These are phyloP conservation scores for Hypoxylon sp. DNA, from an alignment of 2,329 filamentous ascomycete species.

Conservation along the genomic window DNA sequence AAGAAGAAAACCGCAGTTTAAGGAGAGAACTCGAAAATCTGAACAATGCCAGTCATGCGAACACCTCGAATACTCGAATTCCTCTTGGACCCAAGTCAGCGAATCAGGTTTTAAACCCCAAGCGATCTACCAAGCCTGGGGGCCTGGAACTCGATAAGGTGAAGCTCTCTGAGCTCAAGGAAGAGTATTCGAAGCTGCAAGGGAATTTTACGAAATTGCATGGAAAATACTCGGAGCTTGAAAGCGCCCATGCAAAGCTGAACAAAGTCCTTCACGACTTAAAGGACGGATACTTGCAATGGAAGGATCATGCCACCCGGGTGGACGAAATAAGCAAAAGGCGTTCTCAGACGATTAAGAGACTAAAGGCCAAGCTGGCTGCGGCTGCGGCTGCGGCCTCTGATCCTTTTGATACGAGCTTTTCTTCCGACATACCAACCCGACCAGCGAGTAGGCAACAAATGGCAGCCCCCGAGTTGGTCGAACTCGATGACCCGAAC, in stretches of 20 bases:
- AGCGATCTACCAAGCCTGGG: constrained; percentile 30
- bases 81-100: constrained; percentile 47
- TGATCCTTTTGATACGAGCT: constrained; percentile 37
- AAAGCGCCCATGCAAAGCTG: constrained; percentile 44
- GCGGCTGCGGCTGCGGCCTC: constrained; percentile 32
- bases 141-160: constrained; percentile 37
- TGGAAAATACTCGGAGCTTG: constrained; percentile 42
- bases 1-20: constrained; percentile 58
- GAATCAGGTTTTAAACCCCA: constrained; percentile 41
- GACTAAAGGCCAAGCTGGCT: constrained; percentile 55
- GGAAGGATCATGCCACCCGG: constrained; percentile 59
- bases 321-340: constrained; percentile 52
- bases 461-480: not conserved
- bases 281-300: constrained; percentile 57
- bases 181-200: constrained; percentile 55
- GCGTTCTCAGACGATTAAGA: constrained; percentile 54
- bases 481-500: not conserved
- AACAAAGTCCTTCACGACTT: constrained; percentile 57
- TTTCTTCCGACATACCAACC: constrained; percentile 40
- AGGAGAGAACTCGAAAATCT: constrained; percentile 53
- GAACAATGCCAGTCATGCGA: constrained; percentile 34
- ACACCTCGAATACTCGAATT: constrained; percentile 33
- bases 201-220: constrained; percentile 57
- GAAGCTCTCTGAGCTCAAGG: constrained; percentile 40
- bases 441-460: constrained; percentile 15